Conservation (phyloP, 192 early-diverging fungal genomes). For the Pilobolus umbonatus region DNA sequence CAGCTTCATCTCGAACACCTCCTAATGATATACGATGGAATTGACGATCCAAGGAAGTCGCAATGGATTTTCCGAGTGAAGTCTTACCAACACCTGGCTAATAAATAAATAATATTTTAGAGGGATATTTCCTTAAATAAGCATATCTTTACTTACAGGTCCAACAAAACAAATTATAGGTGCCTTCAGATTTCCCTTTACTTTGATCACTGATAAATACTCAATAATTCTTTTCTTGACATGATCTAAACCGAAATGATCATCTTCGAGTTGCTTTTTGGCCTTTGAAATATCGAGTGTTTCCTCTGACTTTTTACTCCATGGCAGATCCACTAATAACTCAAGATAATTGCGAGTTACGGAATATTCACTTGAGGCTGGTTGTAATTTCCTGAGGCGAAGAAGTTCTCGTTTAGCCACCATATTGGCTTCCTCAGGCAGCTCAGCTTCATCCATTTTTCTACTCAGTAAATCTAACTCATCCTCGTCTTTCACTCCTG, state of each 20-base stretch:
- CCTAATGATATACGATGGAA: slow-evolving; percentile 83
- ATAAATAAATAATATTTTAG: no score
- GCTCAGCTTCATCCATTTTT: slow-evolving; percentile 51
- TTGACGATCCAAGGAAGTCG: slow-evolving; percentile 65
- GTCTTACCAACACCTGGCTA: slow-evolving; percentile 73
- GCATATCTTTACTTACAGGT: slow-evolving; percentile 37
- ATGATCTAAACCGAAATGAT: slow-evolving; percentile 78
- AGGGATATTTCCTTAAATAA: not conserved
- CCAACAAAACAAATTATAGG: slow-evolving; percentile 77
- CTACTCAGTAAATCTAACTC: slow-evolving; percentile 58
- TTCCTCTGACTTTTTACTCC: slow-evolving; percentile 56
- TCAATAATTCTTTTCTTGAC: slow-evolving; percentile 82
- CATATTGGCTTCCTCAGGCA: slow-evolving; percentile 60
- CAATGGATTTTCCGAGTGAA: slow-evolving; percentile 75
- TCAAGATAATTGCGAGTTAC: slow-evolving; percentile 77
- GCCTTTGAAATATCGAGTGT: slow-evolving; percentile 63
- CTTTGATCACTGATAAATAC: slow-evolving; percentile 77
- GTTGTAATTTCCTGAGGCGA: slow-evolving; percentile 65
- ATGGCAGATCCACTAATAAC: slow-evolving; percentile 71
- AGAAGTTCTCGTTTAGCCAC: slow-evolving; percentile 60
- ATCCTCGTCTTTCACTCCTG: slow-evolving; percentile 51
- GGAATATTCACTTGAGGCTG: slow-evolving; percentile 73
- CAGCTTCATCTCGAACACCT: slow-evolving; percentile 83
- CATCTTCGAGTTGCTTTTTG: slow-evolving; percentile 62
- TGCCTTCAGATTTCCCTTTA: slow-evolving; percentile 64